Conservation (phyloP, 1,284 basidiomycete genomes). For the Vanrija sp. region DNA sequence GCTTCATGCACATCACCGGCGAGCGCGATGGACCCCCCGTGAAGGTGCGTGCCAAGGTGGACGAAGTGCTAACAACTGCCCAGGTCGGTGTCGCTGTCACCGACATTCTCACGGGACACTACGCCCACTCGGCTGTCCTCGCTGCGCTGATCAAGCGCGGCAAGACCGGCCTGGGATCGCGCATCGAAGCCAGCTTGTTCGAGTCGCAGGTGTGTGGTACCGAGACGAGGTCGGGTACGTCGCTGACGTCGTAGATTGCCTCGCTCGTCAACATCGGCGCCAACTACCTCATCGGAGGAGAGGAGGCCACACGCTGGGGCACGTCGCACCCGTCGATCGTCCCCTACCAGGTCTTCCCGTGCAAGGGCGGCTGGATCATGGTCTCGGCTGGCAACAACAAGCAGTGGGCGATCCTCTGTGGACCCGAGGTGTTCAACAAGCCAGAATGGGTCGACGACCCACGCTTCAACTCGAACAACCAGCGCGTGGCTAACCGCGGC, state of each 20-base stretch:
- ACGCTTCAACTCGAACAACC: conserved; percentile 67
- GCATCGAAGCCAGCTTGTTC: conserved; percentile 86
- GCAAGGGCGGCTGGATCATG: conserved; percentile 86
- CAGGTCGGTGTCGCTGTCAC: conserved; percentile 81
- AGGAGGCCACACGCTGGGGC: conserved; percentile 82
- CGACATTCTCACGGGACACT: conserved; percentile 73
- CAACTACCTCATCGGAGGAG: conserved; percentile 83
- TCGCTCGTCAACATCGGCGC: conserved; percentile 89
- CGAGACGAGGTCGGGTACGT: neutral
- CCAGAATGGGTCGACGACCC: conserved; percentile 45
- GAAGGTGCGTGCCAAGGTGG: conserved; percentile 53
- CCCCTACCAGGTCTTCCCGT: conserved; percentile 87
- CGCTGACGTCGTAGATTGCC: conserved; percentile 61
- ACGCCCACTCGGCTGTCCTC: conserved; percentile 88
- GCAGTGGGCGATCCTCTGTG: conserved; percentile 57
- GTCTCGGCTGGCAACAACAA: conserved; percentile 88
- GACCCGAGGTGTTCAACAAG: conserved; percentile 37
- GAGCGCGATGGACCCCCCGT: conserved; percentile 81
- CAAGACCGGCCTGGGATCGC: conserved; percentile 80
- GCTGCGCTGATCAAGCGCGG: conserved; percentile 77
- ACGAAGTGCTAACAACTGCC: too few species aligned
- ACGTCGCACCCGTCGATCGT: conserved; percentile 86
- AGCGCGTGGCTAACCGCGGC: conserved; percentile 70
- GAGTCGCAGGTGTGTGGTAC: conserved; percentile 65
- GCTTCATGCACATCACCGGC: conserved; percentile 92